Evolutionary conservation across 495 filamentous ascomycete species (phyloP), one percentile per base, ranked within the genome.

Genomic region (Hypoxylon cercidicola): DNA sequence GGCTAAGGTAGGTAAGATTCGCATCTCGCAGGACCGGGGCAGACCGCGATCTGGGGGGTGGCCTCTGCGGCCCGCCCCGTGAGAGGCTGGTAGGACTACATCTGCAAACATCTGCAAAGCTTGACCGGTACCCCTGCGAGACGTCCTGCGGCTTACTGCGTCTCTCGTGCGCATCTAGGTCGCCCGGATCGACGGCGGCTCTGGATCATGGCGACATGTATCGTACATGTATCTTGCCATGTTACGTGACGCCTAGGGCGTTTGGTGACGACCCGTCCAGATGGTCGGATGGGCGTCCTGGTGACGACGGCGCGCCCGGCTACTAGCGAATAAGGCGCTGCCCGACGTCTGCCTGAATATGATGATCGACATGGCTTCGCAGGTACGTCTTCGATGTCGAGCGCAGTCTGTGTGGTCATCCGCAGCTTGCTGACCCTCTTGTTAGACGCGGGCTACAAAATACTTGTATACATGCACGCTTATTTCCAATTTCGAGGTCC

Each of bases 311-410:
- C 25, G 3, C 23, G 25, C 12, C 16, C 20, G 46, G 16, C n/a
- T 4, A n/a, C 28, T 41, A 28, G 20, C 56, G 43, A 60, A 47
- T 60, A 20, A 25, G 32, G 46, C 37, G 37, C 30, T 39, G 44
- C 56, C 56, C 56, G 40, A 48, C 37, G 25, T 39, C 55, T 65
- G 62, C 62, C 55, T 28, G 55, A 51, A 55, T 41, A 47, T 47
- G 48, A 59, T 10, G 62, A 65, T 65, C 62, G 49, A 55, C 62
- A 45, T 40, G 37, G 45, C 15, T 34, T 43, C 40, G n/a, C 11
- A 16, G 8, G 16, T 40, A 5, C 15, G 16, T 43, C 16, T 43
- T 43, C 40, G 30, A 15, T 34, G 19, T 13, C 18, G 21, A 48
- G 20, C 19, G 12, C 45, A 21, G 13, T 48, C 20, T 30, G n/a